phyloP scores from a whole-genome alignment of 441 rosid genomes.

The Populus trichocarpa region DNA sequence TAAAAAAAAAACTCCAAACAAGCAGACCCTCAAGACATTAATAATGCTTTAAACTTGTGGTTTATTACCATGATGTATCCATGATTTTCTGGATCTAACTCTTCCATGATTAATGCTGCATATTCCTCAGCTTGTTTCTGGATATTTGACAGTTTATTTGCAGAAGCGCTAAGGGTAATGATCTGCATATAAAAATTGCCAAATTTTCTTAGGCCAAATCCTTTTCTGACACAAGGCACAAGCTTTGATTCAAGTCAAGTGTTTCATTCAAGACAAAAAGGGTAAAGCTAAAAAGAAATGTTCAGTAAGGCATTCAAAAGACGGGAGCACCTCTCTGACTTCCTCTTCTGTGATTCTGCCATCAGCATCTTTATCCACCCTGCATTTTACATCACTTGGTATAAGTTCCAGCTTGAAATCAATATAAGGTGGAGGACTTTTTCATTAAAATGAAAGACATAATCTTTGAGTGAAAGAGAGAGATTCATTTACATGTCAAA shows the following conservation, averaged over 20 bases:
- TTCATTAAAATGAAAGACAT: neutral
- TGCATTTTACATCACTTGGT: conserved; percentile 23
- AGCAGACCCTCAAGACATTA: neutral
- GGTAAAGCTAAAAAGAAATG: neutral
- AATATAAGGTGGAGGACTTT: too few relatives aligned
- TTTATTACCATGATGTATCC: conserved; percentile 82
- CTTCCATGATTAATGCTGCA: conserved; percentile 96
- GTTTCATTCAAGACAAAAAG: neutral
- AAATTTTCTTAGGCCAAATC: neutral
- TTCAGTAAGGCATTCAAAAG: neutral
- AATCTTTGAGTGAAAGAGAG: neutral
- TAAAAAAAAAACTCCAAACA: neutral
- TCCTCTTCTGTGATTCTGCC: conserved; percentile 86
- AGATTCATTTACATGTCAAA: conserved; percentile 65
- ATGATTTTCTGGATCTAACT: conserved; percentile 73
- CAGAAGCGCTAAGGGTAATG: conserved; percentile 81
- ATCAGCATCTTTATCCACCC: conserved; percentile 95
- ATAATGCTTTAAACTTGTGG: neutral
- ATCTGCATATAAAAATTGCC: conserved; percentile 41
- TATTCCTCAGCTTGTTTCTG: conserved; percentile 86
- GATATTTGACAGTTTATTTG: conserved; percentile 77
- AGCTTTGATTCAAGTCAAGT: neutral
- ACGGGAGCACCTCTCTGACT: conserved; percentile 65
- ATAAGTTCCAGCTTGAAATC: neutral
- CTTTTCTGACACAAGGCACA: conserved; percentile 14